phyloP scores from a whole-genome alignment of 495 filamentous ascomycete genomes.

The Xylaria venustula region DNA sequence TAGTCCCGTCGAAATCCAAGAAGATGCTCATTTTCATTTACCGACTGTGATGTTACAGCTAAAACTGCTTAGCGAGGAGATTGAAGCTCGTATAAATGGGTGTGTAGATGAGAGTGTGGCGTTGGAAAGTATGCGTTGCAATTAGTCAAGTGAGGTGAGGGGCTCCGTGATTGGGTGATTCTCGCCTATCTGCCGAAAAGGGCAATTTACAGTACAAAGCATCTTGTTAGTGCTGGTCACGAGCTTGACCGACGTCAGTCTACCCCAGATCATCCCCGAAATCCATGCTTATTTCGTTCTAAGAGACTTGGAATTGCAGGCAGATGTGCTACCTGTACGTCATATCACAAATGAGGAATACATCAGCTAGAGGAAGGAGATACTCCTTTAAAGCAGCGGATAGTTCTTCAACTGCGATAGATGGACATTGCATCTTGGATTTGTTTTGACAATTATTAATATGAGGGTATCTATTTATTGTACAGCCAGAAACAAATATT shows the following conservation, averaged over 20 bases:
- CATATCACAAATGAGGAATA: no score
- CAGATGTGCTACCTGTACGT: no score
- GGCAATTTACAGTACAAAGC: not conserved
- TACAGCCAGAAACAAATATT: not conserved
- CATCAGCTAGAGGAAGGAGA: no score
- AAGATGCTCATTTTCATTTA: slow-evolving; percentile 35
- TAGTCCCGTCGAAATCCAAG: slow-evolving; percentile 52
- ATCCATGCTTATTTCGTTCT: no score
- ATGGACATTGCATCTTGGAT: no score
- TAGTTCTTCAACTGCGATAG: no score
- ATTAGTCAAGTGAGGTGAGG: not conserved
- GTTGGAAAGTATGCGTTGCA: not conserved
- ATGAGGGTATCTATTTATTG: not conserved
- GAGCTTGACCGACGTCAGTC: no score
- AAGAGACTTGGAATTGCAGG: no score
- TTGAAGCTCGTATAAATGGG: not conserved
- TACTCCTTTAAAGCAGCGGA: no score
- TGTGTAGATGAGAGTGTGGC: not conserved
- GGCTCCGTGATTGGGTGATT: not conserved
- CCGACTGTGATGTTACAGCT: no score
- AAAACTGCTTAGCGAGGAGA: not conserved
- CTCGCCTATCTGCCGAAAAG: not conserved
- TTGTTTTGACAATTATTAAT: not conserved
- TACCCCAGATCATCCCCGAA: no score
- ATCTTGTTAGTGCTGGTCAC: not conserved